Evolutionary conservation across 2,329 filamentous ascomycete genomes (phyloP).

Genomic region (Stagonosporopsis chrysanthemi): DNA sequence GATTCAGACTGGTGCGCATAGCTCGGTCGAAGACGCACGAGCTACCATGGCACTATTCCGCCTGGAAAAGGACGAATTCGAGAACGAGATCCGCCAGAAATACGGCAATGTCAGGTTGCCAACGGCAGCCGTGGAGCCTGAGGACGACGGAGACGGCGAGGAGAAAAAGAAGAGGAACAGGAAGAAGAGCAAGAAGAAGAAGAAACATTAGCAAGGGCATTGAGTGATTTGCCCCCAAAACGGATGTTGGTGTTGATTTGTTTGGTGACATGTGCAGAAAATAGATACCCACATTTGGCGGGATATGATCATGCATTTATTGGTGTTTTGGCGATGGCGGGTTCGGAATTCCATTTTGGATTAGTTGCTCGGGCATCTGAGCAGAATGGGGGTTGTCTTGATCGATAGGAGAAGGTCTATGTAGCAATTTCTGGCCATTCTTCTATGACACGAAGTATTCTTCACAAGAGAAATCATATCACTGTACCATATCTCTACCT

Average conservation of each 20-base stretch:
- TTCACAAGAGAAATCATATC: neutral
- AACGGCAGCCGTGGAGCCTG: constrained; percentile 28
- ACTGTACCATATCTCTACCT: neutral
- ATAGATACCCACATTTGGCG: constrained; percentile 16
- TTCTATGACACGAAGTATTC: neutral
- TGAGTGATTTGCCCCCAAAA: neutral
- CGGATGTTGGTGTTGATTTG: neutral
- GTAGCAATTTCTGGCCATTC: neutral
- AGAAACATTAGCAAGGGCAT: constrained; percentile 20
- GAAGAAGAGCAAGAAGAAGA: constrained; percentile 51
- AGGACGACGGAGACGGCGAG: constrained; percentile 30
- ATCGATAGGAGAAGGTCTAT: neutral
- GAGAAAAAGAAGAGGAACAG: constrained; percentile 47
- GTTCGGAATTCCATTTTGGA: neutral
- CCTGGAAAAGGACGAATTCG: constrained; percentile 83
- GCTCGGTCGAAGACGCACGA: constrained; percentile 77
- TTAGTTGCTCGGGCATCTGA: neutral
- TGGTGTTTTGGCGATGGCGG: constrained; percentile 12
- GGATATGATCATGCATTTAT: neutral
- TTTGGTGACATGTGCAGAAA: constrained; percentile 4
- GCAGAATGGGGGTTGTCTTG: neutral
- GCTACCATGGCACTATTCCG: constrained; percentile 90
- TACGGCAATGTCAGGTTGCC: constrained; percentile 52
- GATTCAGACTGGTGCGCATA: constrained; percentile 68
- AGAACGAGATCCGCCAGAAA: constrained; percentile 76